Evolutionary conservation across 2,329 filamentous ascomycete species (phyloP).

Genomic region (Neoarthrinium moseri): DNA sequence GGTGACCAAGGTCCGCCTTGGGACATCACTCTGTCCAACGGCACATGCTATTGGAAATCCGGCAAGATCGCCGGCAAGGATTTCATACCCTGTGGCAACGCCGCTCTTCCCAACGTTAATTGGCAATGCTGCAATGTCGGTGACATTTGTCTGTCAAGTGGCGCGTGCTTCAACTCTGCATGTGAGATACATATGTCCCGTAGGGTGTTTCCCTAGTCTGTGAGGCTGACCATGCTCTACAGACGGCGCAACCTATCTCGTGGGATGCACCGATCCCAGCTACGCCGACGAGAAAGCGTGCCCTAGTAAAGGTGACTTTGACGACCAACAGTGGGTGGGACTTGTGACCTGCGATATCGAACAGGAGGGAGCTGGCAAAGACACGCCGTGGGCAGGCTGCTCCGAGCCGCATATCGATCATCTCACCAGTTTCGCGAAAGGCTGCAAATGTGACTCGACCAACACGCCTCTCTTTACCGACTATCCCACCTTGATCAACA

Average conservation of each 20-base stretch:
- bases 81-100: constrained; percentile 22
- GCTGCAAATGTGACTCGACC: not conserved
- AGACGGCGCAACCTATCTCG: constrained; percentile 18
- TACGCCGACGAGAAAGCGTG: constrained; percentile 20
- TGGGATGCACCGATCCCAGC: constrained; percentile 18
- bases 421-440: not conserved
- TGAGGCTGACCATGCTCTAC: too few relatives aligned
- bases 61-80: constrained; percentile 11
- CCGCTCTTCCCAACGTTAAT: constrained; percentile 10
- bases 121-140: constrained; percentile 20
- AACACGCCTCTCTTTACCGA: not conserved
- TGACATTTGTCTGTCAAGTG: constrained; percentile 17
- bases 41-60: constrained; percentile 17
- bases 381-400: constrained; percentile 17
- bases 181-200: constrained; percentile 20
- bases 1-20: not conserved
- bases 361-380: not conserved
- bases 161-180: constrained; percentile 16
- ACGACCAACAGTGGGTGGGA: constrained; percentile 17
- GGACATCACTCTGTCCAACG: constrained; percentile 16
- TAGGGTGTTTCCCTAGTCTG: too few relatives aligned
- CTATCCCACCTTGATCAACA: not conserved
- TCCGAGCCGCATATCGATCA: constrained; percentile 8
- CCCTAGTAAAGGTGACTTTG: constrained; percentile 17
- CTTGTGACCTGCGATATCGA: constrained; percentile 22